Conservation (phyloP, 129 eudicot species). For the Gnaphalium uliginosum region DNA sequence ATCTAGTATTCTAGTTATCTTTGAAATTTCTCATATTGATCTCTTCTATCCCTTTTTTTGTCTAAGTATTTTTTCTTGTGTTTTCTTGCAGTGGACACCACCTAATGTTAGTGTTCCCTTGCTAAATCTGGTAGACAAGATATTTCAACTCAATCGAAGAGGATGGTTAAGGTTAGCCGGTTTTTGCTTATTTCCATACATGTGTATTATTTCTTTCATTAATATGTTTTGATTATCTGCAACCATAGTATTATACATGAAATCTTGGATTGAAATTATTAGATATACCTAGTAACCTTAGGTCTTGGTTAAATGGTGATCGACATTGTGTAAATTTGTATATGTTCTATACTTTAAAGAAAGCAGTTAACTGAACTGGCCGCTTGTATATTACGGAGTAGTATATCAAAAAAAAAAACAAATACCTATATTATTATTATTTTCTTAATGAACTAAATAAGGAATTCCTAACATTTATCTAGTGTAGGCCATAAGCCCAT, state of each 20-base stretch:
- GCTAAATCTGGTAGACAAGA: slow-evolving; percentile 83
- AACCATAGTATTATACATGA: neutral
- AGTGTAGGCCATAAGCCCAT: neutral
- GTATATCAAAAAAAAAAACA: neutral
- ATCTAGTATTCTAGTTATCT: neutral
- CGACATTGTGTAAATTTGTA: too few species aligned
- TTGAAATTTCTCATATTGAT: neutral
- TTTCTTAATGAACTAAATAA: too few species aligned
- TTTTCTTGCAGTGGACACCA: slow-evolving; percentile 91
- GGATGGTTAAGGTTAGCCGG: slow-evolving; percentile 92
- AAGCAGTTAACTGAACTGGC: neutral
- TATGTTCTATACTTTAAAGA: too few species aligned
- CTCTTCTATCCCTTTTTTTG: neutral
- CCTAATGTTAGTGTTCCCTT: slow-evolving; percentile 90
- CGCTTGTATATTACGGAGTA: neutral
- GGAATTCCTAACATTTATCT: neutral
- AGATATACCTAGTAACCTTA: neutral
- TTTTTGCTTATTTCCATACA: neutral
- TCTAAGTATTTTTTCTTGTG: neutral
- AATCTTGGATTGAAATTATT: neutral
- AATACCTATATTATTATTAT: too few species aligned
- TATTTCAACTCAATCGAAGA: slow-evolving; percentile 92
- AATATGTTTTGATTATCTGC: neutral
- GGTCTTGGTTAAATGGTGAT: neutral
- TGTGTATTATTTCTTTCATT: neutral